These are phyloP conservation scores for Sporisorium scitamineum DNA, from an alignment of 1,284 basidiomycete genomes.

Conservation along the genomic window DNA sequence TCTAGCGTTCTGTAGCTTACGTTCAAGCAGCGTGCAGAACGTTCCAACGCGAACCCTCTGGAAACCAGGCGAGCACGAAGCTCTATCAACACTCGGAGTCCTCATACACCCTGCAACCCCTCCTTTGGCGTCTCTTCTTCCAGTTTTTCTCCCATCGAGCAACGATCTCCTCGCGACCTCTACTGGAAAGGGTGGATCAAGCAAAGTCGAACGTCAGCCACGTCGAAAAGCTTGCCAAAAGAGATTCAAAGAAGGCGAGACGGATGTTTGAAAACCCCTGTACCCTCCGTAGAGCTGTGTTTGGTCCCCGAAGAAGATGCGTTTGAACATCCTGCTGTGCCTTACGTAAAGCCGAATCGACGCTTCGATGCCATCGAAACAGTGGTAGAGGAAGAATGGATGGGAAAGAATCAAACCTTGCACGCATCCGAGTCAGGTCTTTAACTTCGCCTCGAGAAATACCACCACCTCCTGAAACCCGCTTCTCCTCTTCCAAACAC, in stretches of 20 bases:
- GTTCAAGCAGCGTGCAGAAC: not conserved
- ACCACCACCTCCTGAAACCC: not conserved
- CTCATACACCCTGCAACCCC: not conserved
- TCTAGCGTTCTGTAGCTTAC: not conserved
- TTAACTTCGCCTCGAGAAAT: not conserved
- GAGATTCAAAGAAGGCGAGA: not conserved
- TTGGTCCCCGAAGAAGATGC: not conserved
- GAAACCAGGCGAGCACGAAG: not conserved
- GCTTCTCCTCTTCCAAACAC: not conserved
- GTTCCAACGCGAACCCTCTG: not conserved
- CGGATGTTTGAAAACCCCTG: not conserved
- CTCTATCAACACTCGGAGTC: not conserved
- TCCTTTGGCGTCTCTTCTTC: not conserved
- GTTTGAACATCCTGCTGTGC: not conserved
- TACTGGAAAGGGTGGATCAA: not conserved
- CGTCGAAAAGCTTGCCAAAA: not conserved
- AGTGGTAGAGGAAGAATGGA: not conserved
- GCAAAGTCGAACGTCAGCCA: not conserved
- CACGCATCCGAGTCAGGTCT: not conserved
- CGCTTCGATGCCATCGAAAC: not conserved
- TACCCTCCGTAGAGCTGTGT: slow-evolving; percentile 19
- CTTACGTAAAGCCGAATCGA: not conserved
- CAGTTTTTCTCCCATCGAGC: too few species aligned
- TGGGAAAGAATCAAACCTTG: not conserved
- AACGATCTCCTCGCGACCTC: not conserved